Evolutionary conservation across 805 yeast species (phyloP).

Genomic region (Starmerella khaoyaiensis): DNA sequence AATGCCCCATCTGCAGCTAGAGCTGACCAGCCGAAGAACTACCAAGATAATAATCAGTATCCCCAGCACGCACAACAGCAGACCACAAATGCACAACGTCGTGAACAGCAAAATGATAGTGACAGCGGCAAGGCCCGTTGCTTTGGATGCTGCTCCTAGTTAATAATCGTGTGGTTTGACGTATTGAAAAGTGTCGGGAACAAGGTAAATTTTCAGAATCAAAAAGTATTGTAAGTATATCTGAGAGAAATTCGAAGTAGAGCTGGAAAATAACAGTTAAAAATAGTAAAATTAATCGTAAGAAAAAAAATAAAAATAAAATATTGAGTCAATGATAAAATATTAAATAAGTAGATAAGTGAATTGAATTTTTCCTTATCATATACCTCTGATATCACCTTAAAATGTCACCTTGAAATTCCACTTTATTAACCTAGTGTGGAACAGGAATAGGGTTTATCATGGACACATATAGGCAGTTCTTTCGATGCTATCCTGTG

Average conservation of each 20-base stretch:
- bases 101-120: constrained; percentile 10
- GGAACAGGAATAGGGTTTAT: constrained; percentile 6
- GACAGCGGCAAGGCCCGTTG: constrained; percentile 13
- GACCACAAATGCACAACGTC: constrained; percentile 6
- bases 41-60: constrained; percentile 20
- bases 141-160: constrained; percentile 10
- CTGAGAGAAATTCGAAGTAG: too few species aligned
- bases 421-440: neutral
- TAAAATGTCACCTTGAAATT: neutral
- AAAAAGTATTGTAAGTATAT: too few species aligned
- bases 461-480: constrained; percentile 58
- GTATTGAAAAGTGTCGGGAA: too few species aligned
- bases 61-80: constrained; percentile 4
- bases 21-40: constrained; percentile 10
- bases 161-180: too few species aligned
- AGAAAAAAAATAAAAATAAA: too few species aligned
- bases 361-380: too few species aligned
- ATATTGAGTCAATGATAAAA: too few species aligned
- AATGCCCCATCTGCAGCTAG: neutral
- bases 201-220: too few species aligned
- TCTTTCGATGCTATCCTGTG: constrained; percentile 84
- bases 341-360: too few species aligned
- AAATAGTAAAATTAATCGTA: too few species aligned
- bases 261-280: too few species aligned
- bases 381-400: too few species aligned